Base-by-base conservation (phyloP, 257 asterid species). In the Solanum neorickii region DNA sequence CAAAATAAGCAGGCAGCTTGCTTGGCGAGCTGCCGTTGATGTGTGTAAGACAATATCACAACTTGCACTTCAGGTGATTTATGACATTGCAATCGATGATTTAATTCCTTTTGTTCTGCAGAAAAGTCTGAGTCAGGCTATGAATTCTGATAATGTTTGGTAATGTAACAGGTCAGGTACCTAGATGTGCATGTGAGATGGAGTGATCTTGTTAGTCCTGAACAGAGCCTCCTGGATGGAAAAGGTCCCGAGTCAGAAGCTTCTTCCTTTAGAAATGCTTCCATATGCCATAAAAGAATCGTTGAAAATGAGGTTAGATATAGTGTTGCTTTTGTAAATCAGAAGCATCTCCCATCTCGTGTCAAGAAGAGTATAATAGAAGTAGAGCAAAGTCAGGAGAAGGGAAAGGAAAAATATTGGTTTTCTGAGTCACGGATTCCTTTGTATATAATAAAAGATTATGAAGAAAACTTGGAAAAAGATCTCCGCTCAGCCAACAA, bases 21-120 rank as follows among this genome's bases (percentile, higher is more conserved):
- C 92, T 88, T 96, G 98, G 98, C 94, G 95, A 89, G 93, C 98
- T 70, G 95, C 98, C 74, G 99, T 96, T 91, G 98, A 95, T 88
- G 89, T 89, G 89, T 90, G 98, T 90, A 89, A 90, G 92, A 95
- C 90, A 77, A 85, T 86, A 39, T 90, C 98, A 86, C 96, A 94
- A 89, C 95, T 95, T 87, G 98, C 98, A 75, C 96, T 95, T 84
- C 98, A 95, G 98, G 98, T 96, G 88, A 82, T 89, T 60, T 85
- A 37, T 84, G 74, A 41, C 87, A 83, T 68, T 76, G 37, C 18
- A 74, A 70, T 82, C 4, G 85, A 52, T 82, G 20, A 29, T 29
- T 29, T 52, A 52, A 3, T 49, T 82, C 31, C 70, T 49, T 80
- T 82, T 46, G 3, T 52, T 82, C 46, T 49, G 37, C 85, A 82